Base-by-base conservation (phyloP, 2,329 filamentous ascomycete genomes). In the Coniochaeta sp. region DNA sequence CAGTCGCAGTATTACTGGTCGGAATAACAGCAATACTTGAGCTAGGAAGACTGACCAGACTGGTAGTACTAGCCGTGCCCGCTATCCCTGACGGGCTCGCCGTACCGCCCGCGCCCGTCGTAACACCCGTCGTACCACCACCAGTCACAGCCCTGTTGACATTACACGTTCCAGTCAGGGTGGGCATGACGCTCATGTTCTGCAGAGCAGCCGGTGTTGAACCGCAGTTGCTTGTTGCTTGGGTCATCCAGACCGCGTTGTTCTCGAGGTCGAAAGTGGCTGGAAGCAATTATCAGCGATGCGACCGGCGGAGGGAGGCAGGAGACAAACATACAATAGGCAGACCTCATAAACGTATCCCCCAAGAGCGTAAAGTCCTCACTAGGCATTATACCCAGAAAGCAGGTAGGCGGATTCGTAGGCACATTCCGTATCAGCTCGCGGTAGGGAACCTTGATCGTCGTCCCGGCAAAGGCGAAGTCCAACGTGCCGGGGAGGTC, bases 301-400 rank as follows among this genome's bases (percentile, higher is more conserved):
- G n/a, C n/a, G n/a, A n/a, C n/a, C n/a, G n/a, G n/a, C n/a, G n/a
- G n/a, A 30, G 3, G 7, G 31, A 7, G n/a, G 24, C 9, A 27
- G n/a, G 6, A 14, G 9, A 9, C 2, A 49, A n/a, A 62, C 66
- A 26, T 53, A 77, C 74, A 68, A 56, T 80, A 81, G 20, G 76
- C 77, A 10, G 76, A 79, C 28, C 79, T 73, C 56, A 82, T 55
- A 61, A 83, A 79, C 1, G 78, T 79, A 58, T 81, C 79, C 10
- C 79, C 79, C n/a, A 82, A 68, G n/a, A 82, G 63, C 38, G 69
- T 68, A 57, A 78, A 79, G 26, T 70, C 67, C 6, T 68, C 62
- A 56, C 69, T 77, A 8, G 72, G 67, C 55, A 69, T 67, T 54
- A 80, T 71, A 7, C 77, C 77, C n/a, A 80, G 62, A 51, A 74